Evolutionary conservation across 176 grass and related monocot species (phyloP).

Genomic region (Lolium rigidum): DNA sequence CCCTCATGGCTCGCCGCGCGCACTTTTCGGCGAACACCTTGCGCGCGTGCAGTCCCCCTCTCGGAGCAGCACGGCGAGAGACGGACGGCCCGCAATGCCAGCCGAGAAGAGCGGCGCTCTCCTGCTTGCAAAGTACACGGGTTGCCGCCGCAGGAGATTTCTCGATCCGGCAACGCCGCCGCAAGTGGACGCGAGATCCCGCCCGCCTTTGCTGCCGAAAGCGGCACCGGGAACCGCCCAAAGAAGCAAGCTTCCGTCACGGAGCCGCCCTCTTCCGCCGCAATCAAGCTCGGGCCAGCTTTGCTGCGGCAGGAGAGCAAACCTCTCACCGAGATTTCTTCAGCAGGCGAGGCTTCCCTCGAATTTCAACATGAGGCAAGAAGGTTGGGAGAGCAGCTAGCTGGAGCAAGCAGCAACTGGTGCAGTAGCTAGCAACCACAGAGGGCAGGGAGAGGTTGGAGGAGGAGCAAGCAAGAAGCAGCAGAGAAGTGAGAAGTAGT

Average conservation of each 20-base stretch:
- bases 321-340: conserved; percentile 33
- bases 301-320: conserved; percentile 21
- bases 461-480: conserved; percentile 12
- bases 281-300: conserved; percentile 35
- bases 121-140: not conserved
- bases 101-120: conserved; percentile 3
- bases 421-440: not conserved
- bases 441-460: not conserved
- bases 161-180: conserved; percentile 49
- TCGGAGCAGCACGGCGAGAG: conserved; percentile 32
- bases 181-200: conserved; percentile 45
- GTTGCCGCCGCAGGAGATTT: not conserved
- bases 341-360: not conserved
- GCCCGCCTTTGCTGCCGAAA: conserved; percentile 36
- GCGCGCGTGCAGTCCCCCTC: conserved; percentile 32
- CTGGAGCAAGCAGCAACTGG: conserved; percentile 14
- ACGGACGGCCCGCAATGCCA: conserved; percentile 32
- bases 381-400: conserved; percentile 2
- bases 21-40: conserved; percentile 43
- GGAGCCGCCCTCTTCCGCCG: conserved; percentile 17
- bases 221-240: conserved; percentile 35
- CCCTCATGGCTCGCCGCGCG: conserved; percentile 58
- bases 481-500: not conserved
- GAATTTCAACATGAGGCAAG: not conserved
- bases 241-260: conserved; percentile 42